These are phyloP conservation scores for Apiosordaria backusii DNA, from an alignment of 495 filamentous ascomycete genomes.

Conservation along the genomic window DNA sequence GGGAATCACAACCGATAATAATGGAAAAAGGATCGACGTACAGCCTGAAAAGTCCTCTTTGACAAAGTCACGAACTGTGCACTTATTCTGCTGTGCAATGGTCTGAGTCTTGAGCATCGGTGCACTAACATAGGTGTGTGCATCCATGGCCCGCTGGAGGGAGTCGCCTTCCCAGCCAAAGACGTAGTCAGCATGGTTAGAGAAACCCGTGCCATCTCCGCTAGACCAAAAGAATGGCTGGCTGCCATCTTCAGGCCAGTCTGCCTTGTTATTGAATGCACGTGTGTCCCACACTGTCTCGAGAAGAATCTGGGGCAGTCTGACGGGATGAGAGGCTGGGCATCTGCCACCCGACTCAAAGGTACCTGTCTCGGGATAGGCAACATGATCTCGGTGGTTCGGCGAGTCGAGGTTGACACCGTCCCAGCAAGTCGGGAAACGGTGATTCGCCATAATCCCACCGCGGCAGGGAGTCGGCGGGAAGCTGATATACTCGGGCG, in stretches of 20 bases:
- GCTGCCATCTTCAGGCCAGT: constrained; percentile 41
- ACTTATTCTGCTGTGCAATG: constrained; percentile 40
- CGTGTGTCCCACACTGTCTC: constrained; percentile 41
- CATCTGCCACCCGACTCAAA: constrained; percentile 32
- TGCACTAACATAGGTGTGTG: constrained; percentile 36
- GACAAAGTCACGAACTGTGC: constrained; percentile 30
- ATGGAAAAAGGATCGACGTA: constrained; percentile 14
- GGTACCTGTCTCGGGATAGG: constrained; percentile 34
- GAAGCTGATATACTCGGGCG: constrained; percentile 30
- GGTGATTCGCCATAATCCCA: constrained; percentile 42
- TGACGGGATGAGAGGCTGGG: constrained; percentile 33
- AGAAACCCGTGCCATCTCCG: constrained; percentile 40
- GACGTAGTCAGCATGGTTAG: constrained; percentile 46
- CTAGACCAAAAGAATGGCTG: constrained; percentile 41
- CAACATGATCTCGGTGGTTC: constrained; percentile 40
- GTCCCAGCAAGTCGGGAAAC: constrained; percentile 36
- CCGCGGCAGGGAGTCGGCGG: constrained; percentile 31
- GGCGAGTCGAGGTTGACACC: constrained; percentile 31
- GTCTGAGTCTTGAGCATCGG: constrained; percentile 39
- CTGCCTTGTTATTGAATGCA: constrained; percentile 35
- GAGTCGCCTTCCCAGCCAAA: constrained; percentile 42
- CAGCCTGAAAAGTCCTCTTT: constrained; percentile 41
- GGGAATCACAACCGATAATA: too few species aligned
- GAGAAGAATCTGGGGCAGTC: constrained; percentile 38
- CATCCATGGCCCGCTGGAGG: constrained; percentile 41